phyloP scores from a whole-genome alignment of 768 basidiomycete genomes.

The Rhizopogon roseolus region DNA sequence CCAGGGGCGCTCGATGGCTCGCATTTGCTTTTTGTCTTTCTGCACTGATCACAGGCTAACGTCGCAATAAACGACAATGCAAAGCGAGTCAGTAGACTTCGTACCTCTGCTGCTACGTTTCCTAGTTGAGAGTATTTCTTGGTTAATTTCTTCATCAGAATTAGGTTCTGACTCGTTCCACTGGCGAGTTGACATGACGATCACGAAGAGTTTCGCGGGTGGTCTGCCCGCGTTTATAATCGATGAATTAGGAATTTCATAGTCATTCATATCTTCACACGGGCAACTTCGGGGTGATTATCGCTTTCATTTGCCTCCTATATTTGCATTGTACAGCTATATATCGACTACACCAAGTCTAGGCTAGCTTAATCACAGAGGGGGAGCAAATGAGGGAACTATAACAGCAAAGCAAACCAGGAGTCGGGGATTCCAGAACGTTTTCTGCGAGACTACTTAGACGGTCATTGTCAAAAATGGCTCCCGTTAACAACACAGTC shows the following conservation, averaged over 20 bases:
- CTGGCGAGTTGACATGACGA: constrained; percentile 25
- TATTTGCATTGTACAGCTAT: no score
- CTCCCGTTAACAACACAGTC: no score
- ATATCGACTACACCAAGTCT: no score
- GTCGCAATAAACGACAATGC: neutral
- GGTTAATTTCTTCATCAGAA: constrained; percentile 50
- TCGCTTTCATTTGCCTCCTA: neutral
- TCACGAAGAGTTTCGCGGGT: constrained; percentile 4
- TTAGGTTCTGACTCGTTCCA: constrained; percentile 54
- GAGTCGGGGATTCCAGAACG: no score
- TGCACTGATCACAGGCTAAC: constrained; percentile 81
- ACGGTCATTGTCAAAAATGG: no score
- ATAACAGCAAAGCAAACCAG: no score
- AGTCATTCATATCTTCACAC: neutral
- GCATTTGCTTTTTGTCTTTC: constrained; percentile 87
- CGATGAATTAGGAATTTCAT: neutral
- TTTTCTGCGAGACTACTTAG: no score
- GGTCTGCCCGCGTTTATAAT: constrained; percentile 12
- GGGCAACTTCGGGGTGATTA: neutral
- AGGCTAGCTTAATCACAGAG: no score
- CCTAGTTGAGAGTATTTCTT: constrained; percentile 38
- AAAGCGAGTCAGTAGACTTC: constrained; percentile 1
- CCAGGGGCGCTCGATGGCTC: constrained; percentile 49
- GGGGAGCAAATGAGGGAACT: no score
- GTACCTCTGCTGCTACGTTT: constrained; percentile 65